Conservation (phyloP, 2,329 filamentous ascomycete species). For the Aspergillus tubingensis region DNA sequence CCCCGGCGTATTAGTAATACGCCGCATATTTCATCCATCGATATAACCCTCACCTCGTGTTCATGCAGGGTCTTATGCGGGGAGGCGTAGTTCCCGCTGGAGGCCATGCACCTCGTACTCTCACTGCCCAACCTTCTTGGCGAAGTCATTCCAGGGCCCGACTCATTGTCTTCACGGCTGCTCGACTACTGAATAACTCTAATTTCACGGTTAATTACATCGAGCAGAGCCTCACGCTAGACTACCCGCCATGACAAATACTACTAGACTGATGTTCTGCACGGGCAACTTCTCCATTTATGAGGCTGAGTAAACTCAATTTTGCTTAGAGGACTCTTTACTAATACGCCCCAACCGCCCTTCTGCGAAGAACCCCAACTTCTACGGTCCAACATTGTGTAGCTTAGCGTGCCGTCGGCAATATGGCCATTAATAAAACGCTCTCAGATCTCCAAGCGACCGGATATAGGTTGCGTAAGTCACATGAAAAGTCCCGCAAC, state of each 20-base stretch:
- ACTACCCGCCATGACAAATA: neutral
- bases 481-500: conserved; percentile 38
- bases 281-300: neutral
- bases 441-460: neutral
- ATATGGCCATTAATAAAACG: conserved; percentile 11
- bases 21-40: neutral
- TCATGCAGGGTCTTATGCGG: neutral
- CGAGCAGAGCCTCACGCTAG: neutral
- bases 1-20: conserved; percentile 25
- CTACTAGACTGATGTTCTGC: neutral
- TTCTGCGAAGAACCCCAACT: neutral
- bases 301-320: conserved; percentile 1
- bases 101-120: neutral
- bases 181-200: neutral
- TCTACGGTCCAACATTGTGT: neutral
- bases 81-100: neutral
- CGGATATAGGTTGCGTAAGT: conserved; percentile 21
- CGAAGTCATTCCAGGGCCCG: neutral
- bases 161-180: neutral
- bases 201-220: neutral
- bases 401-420: neutral
- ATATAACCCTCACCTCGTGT: conserved; percentile 1
- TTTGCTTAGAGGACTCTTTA: neutral
- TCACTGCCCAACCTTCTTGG: neutral
- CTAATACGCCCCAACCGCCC: conserved; percentile 12